Conservation (phyloP, 768 basidiomycete species). For the Pleurotus salmoneostramineus region DNA sequence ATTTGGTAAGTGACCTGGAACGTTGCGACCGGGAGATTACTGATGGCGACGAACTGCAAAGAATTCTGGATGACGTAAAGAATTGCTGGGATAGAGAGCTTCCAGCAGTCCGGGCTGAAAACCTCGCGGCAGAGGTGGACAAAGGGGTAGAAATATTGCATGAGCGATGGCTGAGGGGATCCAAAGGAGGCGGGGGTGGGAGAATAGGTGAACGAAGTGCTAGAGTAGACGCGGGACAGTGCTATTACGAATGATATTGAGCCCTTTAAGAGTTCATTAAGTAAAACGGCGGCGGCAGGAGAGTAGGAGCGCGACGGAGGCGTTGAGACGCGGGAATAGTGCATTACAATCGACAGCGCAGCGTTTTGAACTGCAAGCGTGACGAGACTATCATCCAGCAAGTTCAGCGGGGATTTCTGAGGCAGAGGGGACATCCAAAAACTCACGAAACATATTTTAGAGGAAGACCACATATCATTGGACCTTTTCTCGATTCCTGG, state of each 20-base stretch:
- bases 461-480: constrained; percentile 66
- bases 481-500: constrained; percentile 18
- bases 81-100: constrained; percentile 93
- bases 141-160: constrained; percentile 29
- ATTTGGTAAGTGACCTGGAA: constrained; percentile 99
- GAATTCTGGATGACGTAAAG: constrained; percentile 90
- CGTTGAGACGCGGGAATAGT: constrained; percentile 92
- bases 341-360: constrained; percentile 94
- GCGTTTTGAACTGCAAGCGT: constrained; percentile 95
- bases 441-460: constrained; percentile 81
- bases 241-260: constrained; percentile 90
- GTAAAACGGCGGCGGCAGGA: constrained; percentile 88
- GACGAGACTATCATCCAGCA: constrained; percentile 48
- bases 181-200: constrained; percentile 1
- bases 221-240: constrained; percentile 39
- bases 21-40: constrained; percentile 93
- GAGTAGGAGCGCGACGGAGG: constrained; percentile 81
- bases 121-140: constrained; percentile 63
- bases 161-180: not conserved
- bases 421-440: not conserved
- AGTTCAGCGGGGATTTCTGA: constrained; percentile 9
- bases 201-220: not conserved
- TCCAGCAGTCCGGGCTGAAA: constrained; percentile 95
- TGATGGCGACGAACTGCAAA: constrained; percentile 94
- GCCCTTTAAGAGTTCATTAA: constrained; percentile 94